A percentile compares a stretch with the other conserved stretches of the same genome.
Conservation (phyloP, 2,329 filamentous ascomycete genomes). For the Xylaria arbuscula region DNA sequence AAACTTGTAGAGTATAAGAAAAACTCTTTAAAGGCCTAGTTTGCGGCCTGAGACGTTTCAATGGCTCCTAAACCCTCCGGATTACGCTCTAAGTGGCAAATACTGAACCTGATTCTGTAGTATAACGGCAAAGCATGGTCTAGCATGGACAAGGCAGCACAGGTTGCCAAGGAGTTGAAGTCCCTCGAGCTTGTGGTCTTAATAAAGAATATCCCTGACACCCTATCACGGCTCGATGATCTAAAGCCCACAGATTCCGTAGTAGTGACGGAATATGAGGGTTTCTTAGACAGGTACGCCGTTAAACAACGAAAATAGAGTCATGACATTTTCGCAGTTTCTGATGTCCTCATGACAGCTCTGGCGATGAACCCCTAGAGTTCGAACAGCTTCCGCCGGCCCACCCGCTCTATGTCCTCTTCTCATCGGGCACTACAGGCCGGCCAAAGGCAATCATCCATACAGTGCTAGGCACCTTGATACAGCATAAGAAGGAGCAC, state of each 20-base stretch:
- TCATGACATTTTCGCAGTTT: constrained; percentile 21
- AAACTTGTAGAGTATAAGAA: background rate
- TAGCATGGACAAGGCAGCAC: constrained; percentile 80
- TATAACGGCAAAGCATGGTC: constrained; percentile 94
- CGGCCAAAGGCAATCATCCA: constrained; percentile 95
- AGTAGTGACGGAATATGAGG: constrained; percentile 59
- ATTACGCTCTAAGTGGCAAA: background rate
- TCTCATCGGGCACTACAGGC: constrained; percentile 89
- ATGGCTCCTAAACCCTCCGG: too few relatives aligned
- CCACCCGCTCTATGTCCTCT: constrained; percentile 93
- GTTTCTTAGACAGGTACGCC: constrained; percentile 56
- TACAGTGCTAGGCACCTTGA: constrained; percentile 85
- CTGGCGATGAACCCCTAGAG: constrained; percentile 59
- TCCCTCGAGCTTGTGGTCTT: constrained; percentile 78
- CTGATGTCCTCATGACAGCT: constrained; percentile 46
- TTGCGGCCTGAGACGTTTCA: background rate
- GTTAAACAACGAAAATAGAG: background rate
- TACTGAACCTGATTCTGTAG: background rate
- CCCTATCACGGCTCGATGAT: constrained; percentile 56
- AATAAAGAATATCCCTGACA: constrained; percentile 71
- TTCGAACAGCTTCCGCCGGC: constrained; percentile 86
- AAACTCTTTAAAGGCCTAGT: background rate
- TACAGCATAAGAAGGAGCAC: constrained; percentile 98
- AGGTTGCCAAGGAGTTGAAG: constrained; percentile 75
- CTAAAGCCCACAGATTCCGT: constrained; percentile 55